Conservation (phyloP, 306 rosid species). For the Vachellia pachyceras region DNA sequence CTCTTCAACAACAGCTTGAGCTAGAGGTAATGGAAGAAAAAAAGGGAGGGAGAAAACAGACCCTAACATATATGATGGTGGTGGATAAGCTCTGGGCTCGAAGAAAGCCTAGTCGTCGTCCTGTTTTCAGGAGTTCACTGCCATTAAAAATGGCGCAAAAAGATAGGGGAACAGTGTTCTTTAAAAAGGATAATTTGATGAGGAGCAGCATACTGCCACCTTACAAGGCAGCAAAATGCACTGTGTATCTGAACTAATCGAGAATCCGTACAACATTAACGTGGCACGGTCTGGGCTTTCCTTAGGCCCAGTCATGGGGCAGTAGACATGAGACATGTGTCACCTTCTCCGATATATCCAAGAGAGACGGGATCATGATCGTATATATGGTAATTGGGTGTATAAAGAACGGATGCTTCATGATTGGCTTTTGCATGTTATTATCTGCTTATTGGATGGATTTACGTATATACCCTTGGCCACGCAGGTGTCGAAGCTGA, state of each 20-base stretch:
- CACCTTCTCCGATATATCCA: constrained; percentile 2
- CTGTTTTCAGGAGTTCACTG: constrained; percentile 3
- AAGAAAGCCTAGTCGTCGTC: constrained; percentile 39
- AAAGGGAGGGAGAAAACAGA: neutral
- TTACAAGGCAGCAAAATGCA: constrained; percentile 38
- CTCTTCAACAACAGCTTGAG: neutral
- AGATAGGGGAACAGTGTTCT: neutral
- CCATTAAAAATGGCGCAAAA: constrained; percentile 11
- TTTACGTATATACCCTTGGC: neutral
- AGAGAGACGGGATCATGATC: neutral
- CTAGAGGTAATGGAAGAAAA: neutral
- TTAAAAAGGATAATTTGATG: neutral
- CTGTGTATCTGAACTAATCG: constrained; percentile 18
- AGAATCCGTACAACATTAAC: constrained; percentile 43
- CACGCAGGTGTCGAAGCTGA: constrained; percentile 53
- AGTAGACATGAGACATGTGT: constrained; percentile 31
- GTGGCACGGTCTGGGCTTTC: constrained; percentile 35
- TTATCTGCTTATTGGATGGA: neutral
- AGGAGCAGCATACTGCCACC: constrained; percentile 46
- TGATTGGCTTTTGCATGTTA: neutral
- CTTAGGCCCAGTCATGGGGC: constrained; percentile 33
- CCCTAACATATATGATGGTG: constrained; percentile 37
- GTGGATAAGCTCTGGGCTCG: constrained; percentile 62
- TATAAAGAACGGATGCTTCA: neutral
- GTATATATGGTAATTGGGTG: too few species aligned